Evolutionary conservation across 768 basidiomycete genomes (phyloP), one percentile per base, ranked within the genome.

Genomic region (Arthromyces matolae): DNA sequence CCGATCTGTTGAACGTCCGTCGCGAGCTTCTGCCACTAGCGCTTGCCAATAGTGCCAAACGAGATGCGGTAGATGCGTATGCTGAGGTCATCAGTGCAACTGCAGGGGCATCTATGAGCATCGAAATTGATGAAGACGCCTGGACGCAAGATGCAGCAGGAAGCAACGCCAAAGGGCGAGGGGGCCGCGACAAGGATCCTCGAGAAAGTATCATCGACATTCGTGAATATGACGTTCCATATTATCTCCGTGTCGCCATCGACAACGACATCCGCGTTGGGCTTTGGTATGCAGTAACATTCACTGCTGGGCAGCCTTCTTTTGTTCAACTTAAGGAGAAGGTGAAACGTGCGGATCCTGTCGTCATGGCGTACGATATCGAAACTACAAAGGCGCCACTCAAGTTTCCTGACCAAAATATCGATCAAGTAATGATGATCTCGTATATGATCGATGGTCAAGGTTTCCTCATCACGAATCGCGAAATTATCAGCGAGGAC

Each of bases 401-500:
- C 59, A 98, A 98, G 67, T 98, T 98, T 62, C 95, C 96, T 1
- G 96, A 98, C 70, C 87, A 93, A 57, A 80, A 83, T 6, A 85
- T 91, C 20, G 96, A 98, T 71, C 94, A 97, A 64, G 93, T 99
- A 59, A 99, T 99, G 95, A 99, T 99, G 96, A 98, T 99, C 54
- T 99, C 96, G 35, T 99, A 98, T 69, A 98, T 99, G 94, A 75
- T 99, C 14, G 96, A 99, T 63, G 95, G 93, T 0, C 91, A 94
- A 65, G 96, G 96, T 0, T 99, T 89, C 62, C 80, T 99, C 52
- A 97, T 99, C 66, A 96, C 93, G 18, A 98, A 98, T 60, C 79
- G 96, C 34, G 96, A 99, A 55, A 97, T 98, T 42, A 92, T 98
- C 49, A 84, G 87, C 51, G 94, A 97, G 62, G 92, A 98, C 60